Evolutionary conservation across 495 filamentous ascomycete species (phyloP).

Genomic region (Thozetella sp.): DNA sequence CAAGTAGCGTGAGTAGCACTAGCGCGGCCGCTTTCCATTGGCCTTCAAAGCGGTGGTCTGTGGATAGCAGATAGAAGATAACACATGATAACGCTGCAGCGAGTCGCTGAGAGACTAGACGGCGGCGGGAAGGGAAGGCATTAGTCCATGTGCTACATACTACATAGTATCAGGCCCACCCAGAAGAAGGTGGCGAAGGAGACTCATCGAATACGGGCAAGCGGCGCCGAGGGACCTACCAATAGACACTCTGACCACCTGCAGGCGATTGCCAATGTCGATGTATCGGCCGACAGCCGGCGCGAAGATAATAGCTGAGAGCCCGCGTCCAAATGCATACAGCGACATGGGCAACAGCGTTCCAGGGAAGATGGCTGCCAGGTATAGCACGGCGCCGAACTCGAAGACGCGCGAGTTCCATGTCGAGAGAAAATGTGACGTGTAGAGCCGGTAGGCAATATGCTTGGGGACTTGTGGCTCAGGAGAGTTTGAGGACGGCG

Average conservation of each 20-base stretch:
- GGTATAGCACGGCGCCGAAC: slow-evolving; percentile 63
- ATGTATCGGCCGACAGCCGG: slow-evolving; percentile 20
- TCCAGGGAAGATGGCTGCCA: slow-evolving; percentile 58
- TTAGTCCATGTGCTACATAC: too few relatives aligned
- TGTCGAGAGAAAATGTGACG: slow-evolving; percentile 63
- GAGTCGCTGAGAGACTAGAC: too few relatives aligned
- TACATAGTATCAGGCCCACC: too few relatives aligned
- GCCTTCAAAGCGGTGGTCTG: background rate
- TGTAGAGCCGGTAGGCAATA: slow-evolving; percentile 33
- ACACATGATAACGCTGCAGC: slow-evolving; percentile 24
- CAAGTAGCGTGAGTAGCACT: slow-evolving; percentile 40
- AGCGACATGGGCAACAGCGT: slow-evolving; percentile 49
- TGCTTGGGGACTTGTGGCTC: too few relatives aligned
- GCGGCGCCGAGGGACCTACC: too few relatives aligned
- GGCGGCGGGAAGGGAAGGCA: too few relatives aligned
- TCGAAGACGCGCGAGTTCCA: slow-evolving; percentile 76
- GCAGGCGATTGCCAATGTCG: slow-evolving; percentile 23
- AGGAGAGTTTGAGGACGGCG: too few relatives aligned
- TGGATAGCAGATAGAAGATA: slow-evolving; percentile 15
- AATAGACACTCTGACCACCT: slow-evolving; percentile 30
- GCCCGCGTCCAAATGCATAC: slow-evolving; percentile 28
- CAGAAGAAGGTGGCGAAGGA: too few relatives aligned
- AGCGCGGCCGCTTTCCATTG: slow-evolving; percentile 32
- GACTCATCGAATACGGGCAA: too few relatives aligned
- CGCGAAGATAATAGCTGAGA: slow-evolving; percentile 25